A percentile compares a stretch with the other conserved stretches of the same genome.
Evolutionary conservation across 208 protist species (phyloP).

Genomic region (Herpetomonas samuelpessoai): DNA sequence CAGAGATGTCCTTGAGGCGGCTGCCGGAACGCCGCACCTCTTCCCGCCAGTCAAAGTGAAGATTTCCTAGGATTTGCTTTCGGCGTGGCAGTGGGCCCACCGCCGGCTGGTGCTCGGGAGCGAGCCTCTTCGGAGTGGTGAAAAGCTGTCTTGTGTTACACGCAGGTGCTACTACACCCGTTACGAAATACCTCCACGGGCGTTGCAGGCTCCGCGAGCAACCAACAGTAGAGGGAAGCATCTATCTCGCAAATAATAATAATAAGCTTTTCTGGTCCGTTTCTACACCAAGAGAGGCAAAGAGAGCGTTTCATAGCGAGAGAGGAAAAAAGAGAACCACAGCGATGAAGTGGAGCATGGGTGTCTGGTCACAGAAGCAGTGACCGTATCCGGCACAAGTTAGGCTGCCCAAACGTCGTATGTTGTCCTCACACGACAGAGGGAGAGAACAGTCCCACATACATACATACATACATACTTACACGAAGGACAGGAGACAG

Average conservation of each 20-base stretch:
- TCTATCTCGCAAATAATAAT: too few relatives aligned
- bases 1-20: constrained; percentile 71
- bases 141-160: too few relatives aligned
- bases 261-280: too few relatives aligned
- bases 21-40: constrained; percentile 55
- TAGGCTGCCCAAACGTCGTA: neutral
- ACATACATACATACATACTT: neutral
- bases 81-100: constrained; percentile 38
- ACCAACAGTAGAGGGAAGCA: too few relatives aligned
- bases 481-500: neutral
- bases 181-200: too few relatives aligned
- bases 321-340: neutral
- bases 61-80: constrained; percentile 46
- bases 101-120: too few relatives aligned
- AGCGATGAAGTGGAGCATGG: neutral
- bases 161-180: too few relatives aligned
- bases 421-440: neutral
- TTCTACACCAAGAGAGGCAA: too few relatives aligned
- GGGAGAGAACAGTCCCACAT: neutral
- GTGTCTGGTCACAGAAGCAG: neutral
- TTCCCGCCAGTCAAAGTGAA: constrained; percentile 61
- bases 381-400: too few relatives aligned
- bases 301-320: too few relatives aligned
- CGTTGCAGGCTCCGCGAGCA: too few relatives aligned
- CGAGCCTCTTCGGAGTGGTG: too few relatives aligned